Evolutionary conservation across 1,284 basidiomycete genomes (phyloP).

Genomic region (Sporisorium graminicola): DNA sequence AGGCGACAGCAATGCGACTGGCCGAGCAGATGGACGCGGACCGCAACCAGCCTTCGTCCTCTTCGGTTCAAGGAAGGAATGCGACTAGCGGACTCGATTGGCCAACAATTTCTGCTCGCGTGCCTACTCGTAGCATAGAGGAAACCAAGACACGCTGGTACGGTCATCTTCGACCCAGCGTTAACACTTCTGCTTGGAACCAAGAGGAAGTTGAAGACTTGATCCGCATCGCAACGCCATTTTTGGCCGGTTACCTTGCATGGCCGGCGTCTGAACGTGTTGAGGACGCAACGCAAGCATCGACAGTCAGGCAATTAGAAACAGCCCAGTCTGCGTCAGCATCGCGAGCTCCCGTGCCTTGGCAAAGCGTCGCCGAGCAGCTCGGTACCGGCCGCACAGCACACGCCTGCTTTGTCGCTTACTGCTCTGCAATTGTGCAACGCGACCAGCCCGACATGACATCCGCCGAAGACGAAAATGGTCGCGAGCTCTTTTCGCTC

Average conservation of each 20-base stretch:
- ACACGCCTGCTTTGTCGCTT: slow-evolving; percentile 37
- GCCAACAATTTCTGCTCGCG: slow-evolving; percentile 28
- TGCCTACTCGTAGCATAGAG: slow-evolving; percentile 31
- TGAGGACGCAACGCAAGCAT: not conserved
- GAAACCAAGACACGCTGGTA: slow-evolving; percentile 44
- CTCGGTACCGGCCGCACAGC: slow-evolving; percentile 32
- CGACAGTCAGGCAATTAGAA: not conserved
- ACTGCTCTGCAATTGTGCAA: slow-evolving; percentile 20
- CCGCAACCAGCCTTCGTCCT: not conserved
- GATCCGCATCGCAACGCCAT: slow-evolving; percentile 17
- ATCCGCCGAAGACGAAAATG: slow-evolving; percentile 26
- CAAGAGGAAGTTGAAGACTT: slow-evolving; percentile 20
- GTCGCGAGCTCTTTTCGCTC: slow-evolving; percentile 34
- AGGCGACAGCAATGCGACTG: slow-evolving; percentile 14
- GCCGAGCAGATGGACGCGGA: slow-evolving; percentile 34
- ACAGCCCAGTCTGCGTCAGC: not conserved
- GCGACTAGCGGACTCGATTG: slow-evolving; percentile 25
- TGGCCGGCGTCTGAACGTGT: not conserved
- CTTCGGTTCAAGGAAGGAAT: not conserved
- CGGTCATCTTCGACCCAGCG: slow-evolving; percentile 30
- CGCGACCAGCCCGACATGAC: slow-evolving; percentile 36
- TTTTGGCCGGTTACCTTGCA: slow-evolving; percentile 11
- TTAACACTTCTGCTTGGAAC: slow-evolving; percentile 27
- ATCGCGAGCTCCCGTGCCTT: slow-evolving; percentile 20
- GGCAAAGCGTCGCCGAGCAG: slow-evolving; percentile 26